A percentile compares a stretch with the other conserved stretches of the same genome.
These are phyloP conservation scores for Knufia petricola DNA, from an alignment of 2,329 filamentous ascomycete species.

Conservation along the genomic window DNA sequence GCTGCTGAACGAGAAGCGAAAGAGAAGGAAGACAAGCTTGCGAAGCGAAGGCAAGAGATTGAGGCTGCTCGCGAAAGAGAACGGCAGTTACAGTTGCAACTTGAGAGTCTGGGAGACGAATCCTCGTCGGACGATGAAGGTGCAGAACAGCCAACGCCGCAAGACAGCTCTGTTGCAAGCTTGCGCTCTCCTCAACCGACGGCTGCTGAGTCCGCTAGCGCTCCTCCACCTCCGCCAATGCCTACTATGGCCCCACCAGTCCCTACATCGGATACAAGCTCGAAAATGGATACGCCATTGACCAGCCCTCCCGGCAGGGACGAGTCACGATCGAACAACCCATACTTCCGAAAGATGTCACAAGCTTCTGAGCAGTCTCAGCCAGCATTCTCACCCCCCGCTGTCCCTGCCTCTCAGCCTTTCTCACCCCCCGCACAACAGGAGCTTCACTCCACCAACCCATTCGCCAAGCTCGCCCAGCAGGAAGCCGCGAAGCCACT, in stretches of 20 bases:
- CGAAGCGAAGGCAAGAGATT: conserved; percentile 78
- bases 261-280: conserved; percentile 32
- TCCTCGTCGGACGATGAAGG: conserved; percentile 68
- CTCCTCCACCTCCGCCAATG: conserved; percentile 21
- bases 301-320: conserved; percentile 43
- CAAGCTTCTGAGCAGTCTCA: conserved; percentile 47
- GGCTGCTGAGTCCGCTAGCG: conserved; percentile 25
- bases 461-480: conserved; percentile 77
- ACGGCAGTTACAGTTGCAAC: conserved; percentile 75
- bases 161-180: conserved; percentile 49
- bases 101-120: conserved; percentile 67
- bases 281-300: conserved; percentile 38
- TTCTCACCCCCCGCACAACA: conserved; percentile 29
- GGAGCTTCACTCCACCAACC: conserved; percentile 71
- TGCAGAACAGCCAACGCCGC: conserved; percentile 57
- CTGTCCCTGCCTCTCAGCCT: conserved; percentile 32
- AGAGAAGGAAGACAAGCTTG: conserved; percentile 76
- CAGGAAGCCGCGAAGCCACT: conserved; percentile 40
- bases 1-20: conserved; percentile 76
- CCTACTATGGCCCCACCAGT: conserved; percentile 22
- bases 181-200: conserved; percentile 30
- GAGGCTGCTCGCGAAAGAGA: conserved; percentile 86
- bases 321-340: conserved; percentile 68
- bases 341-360: conserved; percentile 83
- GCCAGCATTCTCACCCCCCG: conserved; percentile 35